Percentiles rank a stretch among this genome's conserved stretches.
Conservation (phyloP, 768 basidiomycete species). For the Termitomyces eurrhizus region DNA sequence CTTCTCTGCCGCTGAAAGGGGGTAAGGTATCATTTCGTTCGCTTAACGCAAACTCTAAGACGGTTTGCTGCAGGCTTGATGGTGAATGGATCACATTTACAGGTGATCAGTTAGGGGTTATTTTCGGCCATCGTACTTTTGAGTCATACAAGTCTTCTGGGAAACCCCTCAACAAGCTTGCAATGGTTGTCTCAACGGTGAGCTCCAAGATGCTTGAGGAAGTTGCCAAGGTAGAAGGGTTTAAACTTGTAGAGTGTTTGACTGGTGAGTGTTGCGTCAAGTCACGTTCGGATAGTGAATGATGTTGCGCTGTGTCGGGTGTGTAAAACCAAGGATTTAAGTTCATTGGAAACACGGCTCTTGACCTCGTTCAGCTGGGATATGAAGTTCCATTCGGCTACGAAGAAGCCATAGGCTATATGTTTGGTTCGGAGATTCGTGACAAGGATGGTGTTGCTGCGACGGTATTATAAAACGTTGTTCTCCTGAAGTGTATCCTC, state of each 20-base stretch:
- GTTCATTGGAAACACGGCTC: constrained; percentile 81
- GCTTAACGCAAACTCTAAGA: not conserved
- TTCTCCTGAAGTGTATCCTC: not conserved
- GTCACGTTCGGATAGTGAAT: not conserved
- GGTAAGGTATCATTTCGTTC: constrained; percentile 31
- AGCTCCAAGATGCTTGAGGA: constrained; percentile 86
- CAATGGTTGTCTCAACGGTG: constrained; percentile 87
- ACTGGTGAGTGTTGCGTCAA: constrained; percentile 50
- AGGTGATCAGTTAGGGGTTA: constrained; percentile 75
- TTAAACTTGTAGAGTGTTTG: constrained; percentile 80
- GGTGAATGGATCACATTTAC: constrained; percentile 72
- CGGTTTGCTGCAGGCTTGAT: constrained; percentile 29
- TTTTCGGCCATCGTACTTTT: constrained; percentile 42
- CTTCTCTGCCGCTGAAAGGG: constrained; percentile 72
- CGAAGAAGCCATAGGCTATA: constrained; percentile 91
- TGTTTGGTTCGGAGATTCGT: constrained; percentile 75
- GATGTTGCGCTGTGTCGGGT: not conserved
- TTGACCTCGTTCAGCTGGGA: constrained; percentile 59
- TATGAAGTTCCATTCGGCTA: constrained; percentile 80
- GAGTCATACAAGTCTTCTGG: constrained; percentile 38
- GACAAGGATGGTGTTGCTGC: constrained; percentile 91
- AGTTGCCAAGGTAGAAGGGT: constrained; percentile 74
- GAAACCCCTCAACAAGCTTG: constrained; percentile 53
- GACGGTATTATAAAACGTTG: constrained; percentile 40
- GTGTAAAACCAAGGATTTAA: constrained; percentile 63